Base-by-base conservation (phyloP, 768 basidiomycete genomes). In the Termitomyces sp. region DNA sequence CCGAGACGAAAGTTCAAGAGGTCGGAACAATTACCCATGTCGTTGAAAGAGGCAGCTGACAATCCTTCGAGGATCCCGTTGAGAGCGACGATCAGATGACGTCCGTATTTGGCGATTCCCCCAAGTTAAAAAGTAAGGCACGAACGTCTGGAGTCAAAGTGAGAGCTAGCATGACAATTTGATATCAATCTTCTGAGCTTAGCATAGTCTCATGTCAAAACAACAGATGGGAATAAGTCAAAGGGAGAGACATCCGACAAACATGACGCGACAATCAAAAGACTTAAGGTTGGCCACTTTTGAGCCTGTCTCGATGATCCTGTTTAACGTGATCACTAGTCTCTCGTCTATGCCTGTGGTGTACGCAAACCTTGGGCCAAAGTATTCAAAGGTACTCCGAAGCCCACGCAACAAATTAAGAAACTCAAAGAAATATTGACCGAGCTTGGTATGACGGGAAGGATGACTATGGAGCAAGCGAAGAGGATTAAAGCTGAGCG, bases 401-500 rank as follows among this genome's bases (percentile, higher is more conserved):
- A 75, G 9, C 79, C 86, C 0, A 78, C 77, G 2, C 81, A 86
- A 52, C 90, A 93, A 67, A 87, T 92, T 37, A 74, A 75, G 55
- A 85, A 82, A 45, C 78, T 94, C 38, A 85, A 83, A 59, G 76
- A 81, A 60, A 86, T 89, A 12, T 78, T 94, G 8, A 68, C 76
- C 31, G 88, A 87, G 4, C 78, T 94, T 36, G 93, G 93, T 1
- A 96, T 95, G 92, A 83, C 78, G 0, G 90, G 91, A 1, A 82
- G 88, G 29, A 77, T 87, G 68, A 94, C 85, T 62, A 67, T 92
- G 68, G 92, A 92, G 57, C 89, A 95, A 73, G 94, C 94, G 4
- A 91, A 84, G 66, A 75, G 78, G 3, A 89, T 96, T 66, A 88
- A 81, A 62, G 83, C 79, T 71, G 83, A 83, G 68, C 78, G 92